Percentiles rank a stretch among this genome's conserved stretches.
phyloP scores from a whole-genome alignment of 495 filamentous ascomycete genomes.

The Penicillium pancosmium region DNA sequence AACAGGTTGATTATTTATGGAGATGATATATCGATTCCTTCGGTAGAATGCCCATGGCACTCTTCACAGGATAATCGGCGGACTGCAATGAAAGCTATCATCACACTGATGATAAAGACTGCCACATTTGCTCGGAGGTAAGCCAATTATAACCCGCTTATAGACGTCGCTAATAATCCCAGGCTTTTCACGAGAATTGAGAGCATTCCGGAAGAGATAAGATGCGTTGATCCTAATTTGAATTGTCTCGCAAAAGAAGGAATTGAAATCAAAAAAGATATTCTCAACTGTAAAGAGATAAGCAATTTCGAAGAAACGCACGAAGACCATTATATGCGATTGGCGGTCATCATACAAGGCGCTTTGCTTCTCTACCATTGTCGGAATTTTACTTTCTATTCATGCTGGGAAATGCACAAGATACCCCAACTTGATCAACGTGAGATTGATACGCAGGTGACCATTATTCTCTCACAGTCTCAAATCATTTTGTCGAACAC shows the following conservation, averaged over 20 bases:
- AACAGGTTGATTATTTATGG: neutral
- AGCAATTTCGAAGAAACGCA: neutral
- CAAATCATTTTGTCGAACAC: neutral
- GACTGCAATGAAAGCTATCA: neutral
- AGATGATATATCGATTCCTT: neutral
- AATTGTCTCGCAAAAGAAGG: neutral
- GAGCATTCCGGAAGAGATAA: neutral
- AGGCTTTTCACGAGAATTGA: neutral
- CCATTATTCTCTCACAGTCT: neutral
- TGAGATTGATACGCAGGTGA: neutral
- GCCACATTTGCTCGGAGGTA: neutral
- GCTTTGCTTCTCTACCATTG: constrained; percentile 14
- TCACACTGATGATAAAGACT: neutral
- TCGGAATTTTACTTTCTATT: constrained; percentile 9
- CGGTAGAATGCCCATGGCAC: neutral
- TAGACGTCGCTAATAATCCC: neutral
- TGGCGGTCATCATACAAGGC: constrained; percentile 6
- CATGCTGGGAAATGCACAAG: constrained; percentile 8
- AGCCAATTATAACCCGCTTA: neutral
- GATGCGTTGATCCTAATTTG: neutral
- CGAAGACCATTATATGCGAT: neutral
- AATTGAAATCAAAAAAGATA: neutral
- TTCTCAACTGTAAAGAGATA: too few species aligned
- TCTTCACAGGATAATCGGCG: neutral
- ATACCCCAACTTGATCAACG: constrained; percentile 5